These are phyloP conservation scores for Erucastrum elatum DNA, from an alignment of 345 rosid species.

Conservation along the genomic window DNA sequence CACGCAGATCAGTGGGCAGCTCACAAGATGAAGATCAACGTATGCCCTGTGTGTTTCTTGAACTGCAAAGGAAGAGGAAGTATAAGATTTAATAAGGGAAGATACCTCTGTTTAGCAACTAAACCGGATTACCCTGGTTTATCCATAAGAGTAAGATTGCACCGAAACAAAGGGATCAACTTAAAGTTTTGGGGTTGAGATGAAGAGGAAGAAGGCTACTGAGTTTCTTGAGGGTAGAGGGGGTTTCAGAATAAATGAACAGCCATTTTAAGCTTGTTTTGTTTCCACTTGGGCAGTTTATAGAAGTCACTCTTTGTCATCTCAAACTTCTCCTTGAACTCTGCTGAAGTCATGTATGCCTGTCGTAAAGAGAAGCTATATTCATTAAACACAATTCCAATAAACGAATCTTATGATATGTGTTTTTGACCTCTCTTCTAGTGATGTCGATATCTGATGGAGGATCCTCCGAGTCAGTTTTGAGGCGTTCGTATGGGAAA, in stretches of 20 bases:
- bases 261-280: constrained; percentile 96
- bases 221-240: constrained; percentile 2
- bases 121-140: background rate
- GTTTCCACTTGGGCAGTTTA: constrained; percentile 97
- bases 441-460: constrained; percentile 75
- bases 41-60: constrained; percentile 19
- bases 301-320: constrained; percentile 77
- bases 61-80: constrained; percentile 27
- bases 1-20: constrained; percentile 36
- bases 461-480: constrained; percentile 64
- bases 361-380: constrained; percentile 39
- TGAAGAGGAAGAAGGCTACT: constrained; percentile 18
- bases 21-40: constrained; percentile 3
- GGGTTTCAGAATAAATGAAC: constrained; percentile 64
- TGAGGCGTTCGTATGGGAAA: constrained; percentile 82
- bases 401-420: background rate
- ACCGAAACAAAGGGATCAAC: background rate
- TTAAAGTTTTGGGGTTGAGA: constrained; percentile 34
- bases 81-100: constrained; percentile 3
- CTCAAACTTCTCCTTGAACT: constrained; percentile 88
- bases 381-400: background rate
- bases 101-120: background rate
- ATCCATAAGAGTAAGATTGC: background rate
- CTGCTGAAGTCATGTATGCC: constrained; percentile 74
- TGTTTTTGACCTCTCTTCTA: constrained; percentile 72